Conservation (phyloP, 2,329 filamentous ascomycete genomes). For the Sporothrix protearum region DNA sequence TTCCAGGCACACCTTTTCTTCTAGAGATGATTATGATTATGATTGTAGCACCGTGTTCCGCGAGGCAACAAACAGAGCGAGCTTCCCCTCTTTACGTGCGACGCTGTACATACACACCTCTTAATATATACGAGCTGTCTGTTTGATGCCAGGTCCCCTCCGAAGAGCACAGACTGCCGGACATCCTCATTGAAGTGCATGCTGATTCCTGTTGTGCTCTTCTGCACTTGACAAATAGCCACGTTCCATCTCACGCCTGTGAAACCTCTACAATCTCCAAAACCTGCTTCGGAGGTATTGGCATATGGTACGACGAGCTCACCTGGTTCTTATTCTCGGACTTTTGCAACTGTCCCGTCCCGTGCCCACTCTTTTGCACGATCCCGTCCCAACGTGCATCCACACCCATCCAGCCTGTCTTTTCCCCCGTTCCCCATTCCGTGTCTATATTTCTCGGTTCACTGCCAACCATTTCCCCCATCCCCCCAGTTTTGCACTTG, state of each 20-base stretch:
- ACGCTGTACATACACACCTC: not conserved
- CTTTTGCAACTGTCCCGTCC: not conserved
- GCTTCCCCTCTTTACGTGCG: not conserved
- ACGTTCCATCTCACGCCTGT: not conserved
- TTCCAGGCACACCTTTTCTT: not conserved
- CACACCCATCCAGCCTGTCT: not conserved
- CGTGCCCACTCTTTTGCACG: not conserved
- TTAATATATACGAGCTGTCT: not conserved
- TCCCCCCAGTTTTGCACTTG: not conserved
- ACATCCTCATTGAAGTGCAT: not conserved
- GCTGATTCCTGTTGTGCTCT: not conserved
- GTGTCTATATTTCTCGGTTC: not conserved
- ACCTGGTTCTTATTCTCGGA: not conserved
- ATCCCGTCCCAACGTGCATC: not conserved
- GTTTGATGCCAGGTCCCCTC: not conserved
- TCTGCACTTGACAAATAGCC: not conserved
- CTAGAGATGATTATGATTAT: not conserved
- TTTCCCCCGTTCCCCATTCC: not conserved
- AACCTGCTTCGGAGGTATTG: conserved; percentile 1
- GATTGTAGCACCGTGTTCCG: not conserved
- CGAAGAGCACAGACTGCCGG: not conserved
- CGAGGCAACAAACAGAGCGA: not conserved
- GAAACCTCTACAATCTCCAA: not conserved
- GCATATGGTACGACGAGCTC: no score
- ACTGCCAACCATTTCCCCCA: not conserved